Conservation (phyloP, 371 early-diverging fungal genomes). For the Rhizopus arrhizus region DNA sequence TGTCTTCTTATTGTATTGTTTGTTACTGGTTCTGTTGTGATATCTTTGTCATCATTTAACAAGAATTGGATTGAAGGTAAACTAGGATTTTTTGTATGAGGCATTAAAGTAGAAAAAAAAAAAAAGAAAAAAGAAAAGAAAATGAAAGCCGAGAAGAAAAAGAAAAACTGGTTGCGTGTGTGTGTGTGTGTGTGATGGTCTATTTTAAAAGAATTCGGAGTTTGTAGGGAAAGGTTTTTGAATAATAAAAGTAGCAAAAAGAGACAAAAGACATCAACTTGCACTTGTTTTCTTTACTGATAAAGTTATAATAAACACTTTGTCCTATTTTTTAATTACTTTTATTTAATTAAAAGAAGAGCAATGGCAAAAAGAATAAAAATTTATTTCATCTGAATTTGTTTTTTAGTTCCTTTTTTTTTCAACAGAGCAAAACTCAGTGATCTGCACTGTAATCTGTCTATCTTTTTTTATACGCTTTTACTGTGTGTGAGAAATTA, state of each 20-base stretch:
- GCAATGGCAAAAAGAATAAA: no score
- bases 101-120: conserved; percentile 11
- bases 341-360: no score
- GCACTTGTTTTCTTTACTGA: neutral
- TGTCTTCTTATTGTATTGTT: neutral
- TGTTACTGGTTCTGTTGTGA: neutral
- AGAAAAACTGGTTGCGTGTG: conserved; percentile 2
- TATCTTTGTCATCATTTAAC: conserved; percentile 6
- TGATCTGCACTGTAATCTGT: no score
- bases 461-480: no score
- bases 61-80: conserved; percentile 35
- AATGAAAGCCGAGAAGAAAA: conserved; percentile 8
- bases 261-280: neutral
- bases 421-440: no score
- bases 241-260: neutral
- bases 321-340: neutral
- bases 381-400: no score
- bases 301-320: neutral
- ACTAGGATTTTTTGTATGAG: conserved; percentile 27
- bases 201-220: neutral
- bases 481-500: no score
- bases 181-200: neutral
- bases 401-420: no score
- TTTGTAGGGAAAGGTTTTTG: neutral
- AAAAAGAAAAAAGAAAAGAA: conserved; percentile 9